Conservation (phyloP, 176 grass and related monocot genomes). For the Lolium multiflorum region DNA sequence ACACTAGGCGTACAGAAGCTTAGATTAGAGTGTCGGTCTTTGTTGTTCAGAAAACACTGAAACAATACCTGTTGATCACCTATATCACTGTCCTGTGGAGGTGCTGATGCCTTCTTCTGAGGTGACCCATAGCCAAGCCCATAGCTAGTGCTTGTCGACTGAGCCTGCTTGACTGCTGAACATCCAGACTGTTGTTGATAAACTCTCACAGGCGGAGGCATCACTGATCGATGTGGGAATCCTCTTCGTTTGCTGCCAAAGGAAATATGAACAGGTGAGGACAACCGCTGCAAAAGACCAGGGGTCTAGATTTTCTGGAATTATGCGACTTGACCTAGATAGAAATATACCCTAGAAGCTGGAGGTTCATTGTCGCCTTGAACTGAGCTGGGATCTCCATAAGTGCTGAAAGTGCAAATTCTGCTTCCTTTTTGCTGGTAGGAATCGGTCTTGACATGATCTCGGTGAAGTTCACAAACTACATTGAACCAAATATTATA, state of each 20-base stretch:
- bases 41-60: not conserved
- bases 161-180: slow-evolving; percentile 44
- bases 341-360: slow-evolving; percentile 65
- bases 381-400: slow-evolving; percentile 85
- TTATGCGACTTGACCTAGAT: not conserved
- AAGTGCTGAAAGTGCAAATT: slow-evolving; percentile 76
- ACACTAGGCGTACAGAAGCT: not conserved
- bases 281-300: not conserved
- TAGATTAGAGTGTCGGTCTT: not conserved
- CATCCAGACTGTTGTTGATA: slow-evolving; percentile 34
- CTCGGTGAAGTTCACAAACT: slow-evolving; percentile 94
- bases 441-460: slow-evolving; percentile 70
- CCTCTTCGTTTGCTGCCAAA: slow-evolving; percentile 64
- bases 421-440: slow-evolving; percentile 65
- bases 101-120: slow-evolving; percentile 33
- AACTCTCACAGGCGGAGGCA: slow-evolving; percentile 65
- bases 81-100: slow-evolving; percentile 49
- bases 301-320: not conserved
- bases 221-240: slow-evolving; percentile 39
- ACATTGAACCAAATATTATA: slow-evolving; percentile 34
- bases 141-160: slow-evolving; percentile 29
- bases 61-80: slow-evolving; percentile 72
- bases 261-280: not conserved
- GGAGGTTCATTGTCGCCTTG: slow-evolving; percentile 65
- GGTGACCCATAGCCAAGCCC: slow-evolving; percentile 32